phyloP scores from a whole-genome alignment of 2,329 filamentous ascomycete species.

The Colletotrichum melonis region DNA sequence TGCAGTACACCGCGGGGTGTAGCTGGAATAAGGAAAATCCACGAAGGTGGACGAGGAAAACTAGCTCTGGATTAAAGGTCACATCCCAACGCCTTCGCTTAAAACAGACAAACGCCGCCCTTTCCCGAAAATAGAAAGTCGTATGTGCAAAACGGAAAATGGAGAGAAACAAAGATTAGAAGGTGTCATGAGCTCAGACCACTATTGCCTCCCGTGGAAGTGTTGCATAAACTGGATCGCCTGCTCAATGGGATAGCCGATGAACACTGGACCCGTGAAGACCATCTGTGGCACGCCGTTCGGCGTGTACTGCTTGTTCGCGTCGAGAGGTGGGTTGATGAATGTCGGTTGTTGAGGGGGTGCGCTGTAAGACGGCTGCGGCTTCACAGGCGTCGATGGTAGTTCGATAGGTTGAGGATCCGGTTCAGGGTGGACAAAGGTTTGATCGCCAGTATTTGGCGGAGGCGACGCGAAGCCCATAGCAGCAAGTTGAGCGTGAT shows the following conservation, averaged over 20 bases:
- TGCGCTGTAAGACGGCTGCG: constrained; percentile 33
- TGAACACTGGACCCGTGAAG: constrained; percentile 93
- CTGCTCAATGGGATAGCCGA: constrained; percentile 88
- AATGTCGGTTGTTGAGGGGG: constrained; percentile 60
- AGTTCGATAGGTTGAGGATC: constrained; percentile 31
- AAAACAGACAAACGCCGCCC: constrained; percentile 10
- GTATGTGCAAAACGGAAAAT: constrained; percentile 19
- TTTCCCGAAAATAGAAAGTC: background rate
- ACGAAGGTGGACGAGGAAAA: background rate
- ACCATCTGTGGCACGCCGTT: constrained; percentile 73
- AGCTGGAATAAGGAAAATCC: background rate
- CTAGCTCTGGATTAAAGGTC: background rate
- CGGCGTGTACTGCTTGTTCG: constrained; percentile 43
- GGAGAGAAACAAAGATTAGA: background rate
- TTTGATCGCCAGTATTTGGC: constrained; percentile 28
- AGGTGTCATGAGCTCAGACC: background rate
- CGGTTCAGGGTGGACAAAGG: constrained; percentile 24
- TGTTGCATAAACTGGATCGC: constrained; percentile 80
- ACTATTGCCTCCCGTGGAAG: constrained; percentile 50
- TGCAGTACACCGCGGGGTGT: background rate
- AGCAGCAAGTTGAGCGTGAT: constrained; percentile 57
- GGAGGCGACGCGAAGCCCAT: constrained; percentile 41
- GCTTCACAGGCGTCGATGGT: constrained; percentile 38
- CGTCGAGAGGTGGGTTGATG: constrained; percentile 55
- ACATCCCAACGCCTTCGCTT: constrained; percentile 31